Base-by-base conservation (phyloP, 805 yeast species). In the Spathaspora hagerdaliae region DNA sequence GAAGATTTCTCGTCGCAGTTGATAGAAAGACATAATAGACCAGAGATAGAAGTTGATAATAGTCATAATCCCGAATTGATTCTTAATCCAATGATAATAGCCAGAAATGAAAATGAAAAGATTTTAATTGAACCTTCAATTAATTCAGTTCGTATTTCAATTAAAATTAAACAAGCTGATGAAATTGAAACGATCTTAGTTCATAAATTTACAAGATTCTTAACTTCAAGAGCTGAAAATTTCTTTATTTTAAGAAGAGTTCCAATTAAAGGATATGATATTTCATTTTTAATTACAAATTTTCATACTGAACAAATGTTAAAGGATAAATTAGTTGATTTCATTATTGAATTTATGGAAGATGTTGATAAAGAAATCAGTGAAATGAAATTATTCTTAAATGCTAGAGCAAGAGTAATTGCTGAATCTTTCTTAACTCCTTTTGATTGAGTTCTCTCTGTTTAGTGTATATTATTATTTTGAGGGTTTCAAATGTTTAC, bases 321-420 rank as follows among this genome's bases (percentile, higher is more conserved):
- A 70, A 92, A 94, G 71, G 91, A 85, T 58, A 94, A 94, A 69
- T 78, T 94, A 57, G 96, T 94, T 38, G 99, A 94, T 66, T 94
- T 94, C 65, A 91, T 94, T 55, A 89, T 94, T 55, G 98, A 94
- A 71, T 94, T 94, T 65, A 91, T 94, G 98, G 98, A 94, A 67
- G 99, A 91, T 60, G 99, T 94, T 14, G 99, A 94, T 67, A 92
- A 90, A 72, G 99, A 94, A 67, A 94, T 94, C 60, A 88, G 97
- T 67, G 99, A 94, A 65, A 94, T 94, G 96, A 94, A 94, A 69
- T 77, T 94, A 65, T 94, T 92, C 65, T 79, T 94, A 64, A 94
- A 94, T 61, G 97, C 99, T 11, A 81, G 99, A 62, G 99, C 99
- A 11, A 85, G 99, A 74, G 92, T 89, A 50, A 95, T 90, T 41